Evolutionary conservation across 768 basidiomycete species (phyloP), one percentile per base, ranked within the genome.

Genomic region (Chalciporus chontae): DNA sequence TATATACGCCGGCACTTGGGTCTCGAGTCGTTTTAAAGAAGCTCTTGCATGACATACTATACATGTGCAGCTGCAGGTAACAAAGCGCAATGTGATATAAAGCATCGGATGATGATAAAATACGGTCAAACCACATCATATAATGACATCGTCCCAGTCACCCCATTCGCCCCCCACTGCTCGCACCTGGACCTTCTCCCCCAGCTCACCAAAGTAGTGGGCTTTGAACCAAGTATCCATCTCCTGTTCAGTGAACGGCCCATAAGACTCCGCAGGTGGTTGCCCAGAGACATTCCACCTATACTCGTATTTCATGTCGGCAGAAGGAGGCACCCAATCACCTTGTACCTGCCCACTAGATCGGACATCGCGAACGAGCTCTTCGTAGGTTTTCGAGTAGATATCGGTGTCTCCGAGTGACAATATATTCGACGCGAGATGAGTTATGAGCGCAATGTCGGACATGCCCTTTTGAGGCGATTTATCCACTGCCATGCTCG

Each of bases 361-460:
- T 27, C 89, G 81, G 18, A 94, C 79, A 34, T 77, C 72, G 50
- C 88, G 84, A 17, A 95, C 81, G 45, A 95, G 76, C 62, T 90
- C 85, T 57, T 93, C 90, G 64, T 90, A 90, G 0, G 88, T 87
- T 65, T 80, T 84, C 36, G 84, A 86, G 70, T 94, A 95, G 47
- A 94, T 79, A 60, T 94, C 91, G 15, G 78, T 75, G 53, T 95
- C 90, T 19, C 90, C 90, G 13, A 92, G 77, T 0, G 86, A 84
- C 83, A 95, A 86, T 55, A 94, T 78, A 32, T 77, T 84, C n/a
- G 90, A 93, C 6, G 92, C 90, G 44, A 92, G 79, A 69, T 90
- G 84, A 0, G 93, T 94, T 54, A 94, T 80, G 17, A 74, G 66
- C 62, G 91, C 87, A 64, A 95, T 90, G 44, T 85, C 81, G 3